Base-by-base conservation (phyloP, 169 alveolate species). In the Cryptosporidium ubiquitum region DNA sequence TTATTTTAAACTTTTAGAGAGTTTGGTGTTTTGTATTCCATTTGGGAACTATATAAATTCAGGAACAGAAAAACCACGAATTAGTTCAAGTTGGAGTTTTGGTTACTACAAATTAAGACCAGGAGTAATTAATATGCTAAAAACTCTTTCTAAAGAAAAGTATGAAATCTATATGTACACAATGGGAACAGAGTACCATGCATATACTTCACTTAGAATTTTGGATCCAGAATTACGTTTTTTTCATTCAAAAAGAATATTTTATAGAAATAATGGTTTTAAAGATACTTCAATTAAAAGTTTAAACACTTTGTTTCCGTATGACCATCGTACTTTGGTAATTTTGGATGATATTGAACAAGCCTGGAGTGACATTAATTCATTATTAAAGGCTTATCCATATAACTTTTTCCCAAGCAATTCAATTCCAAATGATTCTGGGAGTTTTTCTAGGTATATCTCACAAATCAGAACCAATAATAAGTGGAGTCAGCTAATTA, bases 131-230 rank as follows among this genome's bases (percentile, higher is more conserved):
- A 84, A 94, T 58, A 94, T 94, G 86, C 68, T 94, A 51, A 84
- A 84, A 68, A 57, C 70, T 16, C 68, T 93, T 68, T 68, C 92
- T 51, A 84, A 91, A 66, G 74, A 79, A 44, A 79, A 79, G 20
- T 94, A 75, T 68, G 95, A 93, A 69, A 61, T 94, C 70, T 94
- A 93, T 70, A 85, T 94, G 69, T 94, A 92, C 69, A 94, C 97
- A 14, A 94, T 93, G 96, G 97, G 97, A 5, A 94, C 96, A 18
- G 85, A 92, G 44, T 93, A 91, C 35, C 97, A 94, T 79, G 97
- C 97, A 16, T 84, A 85, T 52, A 91, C 95, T 9, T 92, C 96
- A 12, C 61, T 94, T 35, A 85, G 86, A 69, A 86, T 94, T 37
- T 70, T 94, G 58, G 97, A 94, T 69, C 97, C 97, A 29, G 89